These are phyloP conservation scores for Mycena filopes DNA, from an alignment of 768 basidiomycete species.

Conservation along the genomic window DNA sequence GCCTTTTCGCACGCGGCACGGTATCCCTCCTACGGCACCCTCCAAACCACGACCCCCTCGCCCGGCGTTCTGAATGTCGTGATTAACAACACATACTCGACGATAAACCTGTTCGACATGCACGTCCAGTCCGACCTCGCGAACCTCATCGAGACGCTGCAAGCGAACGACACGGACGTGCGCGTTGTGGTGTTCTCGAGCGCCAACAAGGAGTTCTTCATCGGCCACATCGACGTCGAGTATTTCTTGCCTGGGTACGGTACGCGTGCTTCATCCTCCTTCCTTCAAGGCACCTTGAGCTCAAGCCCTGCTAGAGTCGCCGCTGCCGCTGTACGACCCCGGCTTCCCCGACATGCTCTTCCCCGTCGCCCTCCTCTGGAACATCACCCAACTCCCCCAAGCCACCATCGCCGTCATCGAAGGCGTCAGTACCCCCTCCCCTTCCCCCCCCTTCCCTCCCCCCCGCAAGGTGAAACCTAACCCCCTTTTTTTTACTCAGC, in stretches of 20 bases:
- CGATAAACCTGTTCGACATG: slow-evolving; percentile 7
- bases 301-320: neutral
- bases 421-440: neutral
- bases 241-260: slow-evolving; percentile 10
- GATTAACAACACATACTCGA: slow-evolving; percentile 17
- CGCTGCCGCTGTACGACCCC: slow-evolving; percentile 4
- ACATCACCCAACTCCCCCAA: slow-evolving; percentile 23
- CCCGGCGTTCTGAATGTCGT: slow-evolving; percentile 10
- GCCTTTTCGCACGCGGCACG: neutral
- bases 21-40: slow-evolving; percentile 7
- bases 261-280: neutral
- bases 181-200: slow-evolving; percentile 17
- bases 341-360: slow-evolving; percentile 18
- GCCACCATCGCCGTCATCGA: slow-evolving; percentile 27
- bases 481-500: too few species aligned
- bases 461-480: too few species aligned
- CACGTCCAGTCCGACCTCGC: slow-evolving; percentile 13
- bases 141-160: slow-evolving; percentile 17
- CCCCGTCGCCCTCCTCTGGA: slow-evolving; percentile 22
- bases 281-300: too few species aligned
- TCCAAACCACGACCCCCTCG: slow-evolving; percentile 2
- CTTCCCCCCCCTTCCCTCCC: too few species aligned
- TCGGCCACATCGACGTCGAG: slow-evolving; percentile 17
- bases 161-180: slow-evolving; percentile 13
- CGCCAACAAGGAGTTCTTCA: slow-evolving; percentile 17